phyloP scores from a whole-genome alignment of 2,329 filamentous ascomycete genomes.

The Sporothrix mexicana region DNA sequence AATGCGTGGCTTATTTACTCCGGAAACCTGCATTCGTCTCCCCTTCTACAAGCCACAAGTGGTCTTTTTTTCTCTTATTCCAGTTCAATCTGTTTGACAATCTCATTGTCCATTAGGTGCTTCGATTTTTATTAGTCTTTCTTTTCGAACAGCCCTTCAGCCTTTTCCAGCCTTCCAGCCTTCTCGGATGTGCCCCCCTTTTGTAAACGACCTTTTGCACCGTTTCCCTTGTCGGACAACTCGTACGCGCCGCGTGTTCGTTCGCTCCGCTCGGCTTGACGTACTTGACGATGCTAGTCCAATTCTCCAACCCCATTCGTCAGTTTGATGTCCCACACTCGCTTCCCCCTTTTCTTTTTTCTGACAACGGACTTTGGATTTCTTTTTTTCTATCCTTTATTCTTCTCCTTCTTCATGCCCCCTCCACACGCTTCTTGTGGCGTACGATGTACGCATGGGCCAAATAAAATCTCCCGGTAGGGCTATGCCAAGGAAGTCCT shows the following conservation, averaged over 20 bases:
- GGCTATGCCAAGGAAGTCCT: conserved; percentile 11
- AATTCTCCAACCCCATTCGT: conserved; percentile 18
- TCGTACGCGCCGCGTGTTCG: background rate
- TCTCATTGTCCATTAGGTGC: background rate
- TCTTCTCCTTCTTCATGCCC: background rate
- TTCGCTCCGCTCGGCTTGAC: background rate
- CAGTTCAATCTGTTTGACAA: too few relatives aligned
- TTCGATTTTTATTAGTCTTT: background rate
- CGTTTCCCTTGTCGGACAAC: conserved; percentile 5
- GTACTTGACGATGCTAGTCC: conserved; percentile 1
- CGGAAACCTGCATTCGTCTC: background rate
- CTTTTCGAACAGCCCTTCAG: background rate
- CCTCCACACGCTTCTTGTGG: background rate
- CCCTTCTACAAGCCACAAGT: background rate
- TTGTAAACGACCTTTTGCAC: background rate
- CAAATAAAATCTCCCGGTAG: conserved; percentile 1
- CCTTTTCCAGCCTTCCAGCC: conserved; percentile 5
- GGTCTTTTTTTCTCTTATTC: background rate
- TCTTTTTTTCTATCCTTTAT: too few relatives aligned
- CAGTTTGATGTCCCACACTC: background rate
- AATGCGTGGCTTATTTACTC: conserved; percentile 5
- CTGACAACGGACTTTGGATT: too few relatives aligned
- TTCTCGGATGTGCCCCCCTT: background rate
- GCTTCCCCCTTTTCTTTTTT: background rate
- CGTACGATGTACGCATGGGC: background rate